Evolutionary conservation across 2,329 filamentous ascomycete species (phyloP), one percentile per base, ranked within the genome.

Genomic region (Erysiphe pulchra): DNA sequence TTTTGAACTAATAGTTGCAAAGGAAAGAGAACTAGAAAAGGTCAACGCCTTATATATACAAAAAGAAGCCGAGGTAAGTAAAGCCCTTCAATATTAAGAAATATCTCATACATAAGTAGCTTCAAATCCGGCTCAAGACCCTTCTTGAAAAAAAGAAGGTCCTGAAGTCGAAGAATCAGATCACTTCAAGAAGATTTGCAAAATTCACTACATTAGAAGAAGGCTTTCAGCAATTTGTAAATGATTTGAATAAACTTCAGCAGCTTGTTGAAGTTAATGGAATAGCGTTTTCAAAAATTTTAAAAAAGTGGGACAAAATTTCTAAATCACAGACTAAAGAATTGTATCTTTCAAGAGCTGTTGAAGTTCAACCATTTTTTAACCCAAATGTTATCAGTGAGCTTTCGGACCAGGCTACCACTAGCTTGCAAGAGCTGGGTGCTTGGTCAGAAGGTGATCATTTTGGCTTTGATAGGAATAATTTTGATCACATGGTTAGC

Each of bases 291-390:
- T 94, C 87, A 28, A 98, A 98, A 62, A 98, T 98, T 48, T 66
- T 98, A 51, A 98, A 98, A 65, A 98, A 98, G 73, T 98, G 90
- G 90, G 90, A 98, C 64, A 98, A 98, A 71, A 94, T 86, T 1
- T 94, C 87, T 53, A 98, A 95, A 70, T 95, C 87, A 45, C 87
- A 87, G 61, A 94, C 90, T 48, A 98, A 98, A 62, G 90, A 95
- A 63, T 72, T 95, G 37, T 98, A 95, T 59, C 75, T 98, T 33
- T 92, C 92, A 10, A 73, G 90, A 49, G 90, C 90, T 9, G 87
- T 98, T 50, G 90, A 98, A 61, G 86, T 95, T 8, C 90, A 95
- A 57, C 90, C 90, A 7, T 95, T 92, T 61, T 98, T 95, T 70
- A 95, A 98, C 61, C 78, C 87, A 41, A 83, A 92, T 52, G 85